Evolutionary conservation across 1,139 yeast genomes (phyloP), one percentile per base, ranked within the genome.

Genomic region (Suhomyces bokatorum): DNA sequence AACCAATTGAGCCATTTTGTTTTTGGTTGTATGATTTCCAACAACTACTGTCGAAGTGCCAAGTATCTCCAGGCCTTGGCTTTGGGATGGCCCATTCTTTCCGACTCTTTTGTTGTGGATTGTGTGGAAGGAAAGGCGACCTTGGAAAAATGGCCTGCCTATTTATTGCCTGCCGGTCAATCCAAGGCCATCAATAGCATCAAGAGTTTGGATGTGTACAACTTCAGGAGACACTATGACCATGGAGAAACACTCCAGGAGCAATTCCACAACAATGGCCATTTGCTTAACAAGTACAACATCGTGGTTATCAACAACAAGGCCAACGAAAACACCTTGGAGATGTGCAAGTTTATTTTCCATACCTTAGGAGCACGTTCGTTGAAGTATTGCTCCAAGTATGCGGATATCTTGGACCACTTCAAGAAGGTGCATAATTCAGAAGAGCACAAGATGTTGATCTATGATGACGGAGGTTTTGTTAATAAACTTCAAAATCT

Each of bases 61-160:
- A 89, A 89, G 58, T 91, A 86, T 58, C 63, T 90, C n/a, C 95
- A 89, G 58, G 82, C 87, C 0, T 65, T 90, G n/a, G 89, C 95
- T 0, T 62, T 90, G 35, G 95, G 95, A 2, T 89, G 96, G 96
- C 98, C 98, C 1, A 78, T 89, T 15, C 58, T 91, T 28, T 81
- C 88, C 3, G 77, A 78, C 49, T 62, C 67, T 12, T 90, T 78
- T 53, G 70, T 91, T 9, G 62, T 66, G n/a, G 85, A 83, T 50
- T 76, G 86, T 45, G 55, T 78, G 1, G 52, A 54, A 3, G 59
- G 63, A 33, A 44, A 50, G 0, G 31, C 46, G 0, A 43, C 48
- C 13, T 57, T 69, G 3, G 50, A 56, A 9, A 53, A 62, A 24
- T 81, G 91, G 83, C 67, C 60, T 13, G 66, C 73, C 24, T 90